Evolutionary conservation across 1,284 basidiomycete species (phyloP).

Genomic region (Ceratobasidium sp.): DNA sequence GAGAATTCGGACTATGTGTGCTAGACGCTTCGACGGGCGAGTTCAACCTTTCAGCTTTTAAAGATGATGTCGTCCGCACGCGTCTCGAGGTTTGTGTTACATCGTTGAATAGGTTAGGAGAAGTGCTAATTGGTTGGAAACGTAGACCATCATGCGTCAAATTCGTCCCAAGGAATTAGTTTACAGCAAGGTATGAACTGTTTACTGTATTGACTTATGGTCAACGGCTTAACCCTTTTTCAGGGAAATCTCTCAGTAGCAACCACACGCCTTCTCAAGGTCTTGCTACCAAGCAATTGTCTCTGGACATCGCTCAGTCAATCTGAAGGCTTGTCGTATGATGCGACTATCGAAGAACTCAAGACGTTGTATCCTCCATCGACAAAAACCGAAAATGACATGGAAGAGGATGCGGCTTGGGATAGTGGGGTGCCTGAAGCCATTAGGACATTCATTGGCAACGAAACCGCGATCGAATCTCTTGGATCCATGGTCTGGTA

Average conservation of each 20-base stretch:
- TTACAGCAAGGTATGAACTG: slow-evolving; percentile 77
- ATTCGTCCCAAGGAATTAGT: slow-evolving; percentile 92
- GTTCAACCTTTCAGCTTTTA: slow-evolving; percentile 89
- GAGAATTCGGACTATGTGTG: slow-evolving; percentile 89
- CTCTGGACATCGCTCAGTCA: slow-evolving; percentile 87
- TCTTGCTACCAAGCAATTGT: slow-evolving; percentile 76
- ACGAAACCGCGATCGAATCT: slow-evolving; percentile 75
- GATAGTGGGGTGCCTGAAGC: slow-evolving; percentile 69
- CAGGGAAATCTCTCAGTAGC: slow-evolving; percentile 83
- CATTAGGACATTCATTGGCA: slow-evolving; percentile 74
- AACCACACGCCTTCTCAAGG: slow-evolving; percentile 81
- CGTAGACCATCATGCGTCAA: slow-evolving; percentile 85
- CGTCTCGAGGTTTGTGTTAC: slow-evolving; percentile 66
- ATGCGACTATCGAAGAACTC: slow-evolving; percentile 74
- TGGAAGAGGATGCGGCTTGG: slow-evolving; percentile 54
- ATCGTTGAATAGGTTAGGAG: background rate
- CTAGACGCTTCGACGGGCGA: slow-evolving; percentile 96
- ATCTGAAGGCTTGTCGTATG: slow-evolving; percentile 79
- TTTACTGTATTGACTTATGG: slow-evolving; percentile 21
- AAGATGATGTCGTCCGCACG: slow-evolving; percentile 92
- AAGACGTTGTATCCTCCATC: slow-evolving; percentile 66
- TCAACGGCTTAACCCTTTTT: slow-evolving; percentile 5
- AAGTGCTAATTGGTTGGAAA: background rate
- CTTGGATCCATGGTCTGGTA: slow-evolving; percentile 94
- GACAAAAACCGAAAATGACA: slow-evolving; percentile 45